Percentiles rank a stretch among this genome's conserved stretches.
These are phyloP conservation scores for Malassezia cuniculi DNA, from an alignment of 1,284 basidiomycete species.

Conservation along the genomic window DNA sequence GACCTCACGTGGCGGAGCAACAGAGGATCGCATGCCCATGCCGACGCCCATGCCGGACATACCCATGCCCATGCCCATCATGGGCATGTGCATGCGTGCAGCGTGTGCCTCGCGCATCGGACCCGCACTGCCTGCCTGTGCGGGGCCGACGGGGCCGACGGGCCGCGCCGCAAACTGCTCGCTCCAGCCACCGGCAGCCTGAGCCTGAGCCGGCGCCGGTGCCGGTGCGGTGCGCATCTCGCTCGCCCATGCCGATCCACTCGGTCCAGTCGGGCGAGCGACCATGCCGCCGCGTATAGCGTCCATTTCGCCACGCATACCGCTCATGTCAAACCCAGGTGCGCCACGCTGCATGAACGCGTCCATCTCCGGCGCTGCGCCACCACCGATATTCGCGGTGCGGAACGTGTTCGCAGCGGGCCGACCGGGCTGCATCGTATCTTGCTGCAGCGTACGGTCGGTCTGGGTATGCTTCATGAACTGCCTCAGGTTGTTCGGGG, in stretches of 20 bases:
- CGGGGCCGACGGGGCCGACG: not conserved
- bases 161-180: slow-evolving; percentile 7
- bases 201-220: not conserved
- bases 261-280: slow-evolving; percentile 24
- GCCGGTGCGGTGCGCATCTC: slow-evolving; percentile 1
- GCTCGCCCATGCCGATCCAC: slow-evolving; percentile 22
- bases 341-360: slow-evolving; percentile 28
- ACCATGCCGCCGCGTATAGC: slow-evolving; percentile 16
- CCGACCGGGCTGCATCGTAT: not conserved
- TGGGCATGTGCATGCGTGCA: too few species aligned
- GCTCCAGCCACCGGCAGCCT: not conserved
- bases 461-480: slow-evolving; percentile 82
- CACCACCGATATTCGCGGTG: slow-evolving; percentile 9
- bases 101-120: too few species aligned
- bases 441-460: slow-evolving; percentile 66
- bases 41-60: slow-evolving; percentile 5
- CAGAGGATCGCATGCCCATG: slow-evolving; percentile 17
- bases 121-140: too few species aligned
- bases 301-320: slow-evolving; percentile 25
- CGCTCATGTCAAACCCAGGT: slow-evolving; percentile 26
- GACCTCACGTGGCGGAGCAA: slow-evolving; percentile 14
- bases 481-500: slow-evolving; percentile 69
- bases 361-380: slow-evolving; percentile 22
- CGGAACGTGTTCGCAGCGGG: slow-evolving; percentile 16
- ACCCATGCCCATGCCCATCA: not conserved